Evolutionary conservation across 257 asterid genomes (phyloP), one percentile per base, ranked within the genome.

Genomic region (Lycium ferocissimum): DNA sequence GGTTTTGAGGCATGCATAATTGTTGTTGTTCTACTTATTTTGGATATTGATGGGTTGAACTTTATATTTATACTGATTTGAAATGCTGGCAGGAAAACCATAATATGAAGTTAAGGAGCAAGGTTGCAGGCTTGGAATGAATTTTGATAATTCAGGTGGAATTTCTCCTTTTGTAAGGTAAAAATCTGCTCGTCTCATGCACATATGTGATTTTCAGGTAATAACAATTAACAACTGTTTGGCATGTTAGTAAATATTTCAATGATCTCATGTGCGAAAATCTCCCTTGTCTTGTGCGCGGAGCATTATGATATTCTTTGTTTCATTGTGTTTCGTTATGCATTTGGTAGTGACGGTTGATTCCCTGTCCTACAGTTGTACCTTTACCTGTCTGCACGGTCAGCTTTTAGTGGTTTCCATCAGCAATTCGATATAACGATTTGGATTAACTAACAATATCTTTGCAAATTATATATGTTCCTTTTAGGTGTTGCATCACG

Each of bases 91-190:
- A 96, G 99, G 99, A 96, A 90, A 91, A 86, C 59, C 89, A 85
- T 58, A 93, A 92, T 84, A 91, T 89, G 98, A 92, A 57, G 89
- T 83, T 95, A 91, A 93, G 98, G 93, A 83, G 83, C 86, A 91
- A 89, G 89, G 95, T 93, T 91, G 99, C 98, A 83, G 98, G 98
- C 81, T 86, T 95, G 93, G 95, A 96, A 88, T 94, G 82, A 90
- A 82, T 79, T 83, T 51, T 84, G 89, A 61, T 87, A 82, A 82
- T 84, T 75, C 81, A n/a, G 63, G 14, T 8, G 63, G 82, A 33
- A 53, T 51, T 49, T 76, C 63, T 51, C 82, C 63, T 51, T 76
- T 76, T 13, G 63, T 26, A 76, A 76, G 82, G 82, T 76, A 76
- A 76, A 53, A 9, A 13, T 22, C 12, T 8, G 22, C 26, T 15